Evolutionary conservation across 1,284 basidiomycete genomes (phyloP), one percentile per base, ranked within the genome.

Genomic region (Trametes pubescens): DNA sequence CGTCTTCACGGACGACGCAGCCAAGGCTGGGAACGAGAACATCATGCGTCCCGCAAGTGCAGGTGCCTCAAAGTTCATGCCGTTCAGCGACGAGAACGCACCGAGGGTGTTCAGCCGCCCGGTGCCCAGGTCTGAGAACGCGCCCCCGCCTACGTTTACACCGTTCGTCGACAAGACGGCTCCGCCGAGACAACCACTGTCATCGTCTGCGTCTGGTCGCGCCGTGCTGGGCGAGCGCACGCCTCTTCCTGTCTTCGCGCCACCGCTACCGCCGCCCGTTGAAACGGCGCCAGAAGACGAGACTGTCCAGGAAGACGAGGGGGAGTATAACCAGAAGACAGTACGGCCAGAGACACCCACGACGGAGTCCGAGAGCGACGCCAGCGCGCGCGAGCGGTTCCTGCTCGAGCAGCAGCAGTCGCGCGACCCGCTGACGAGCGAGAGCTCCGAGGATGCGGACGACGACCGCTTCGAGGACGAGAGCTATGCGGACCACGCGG

Each of bases 51-150:
- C 60, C 9, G 53, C 49, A 5, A 51, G 48, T 21, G 46, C 60
- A 9, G 55, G 64, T 26, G 59, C 65, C 6, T 38, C 63, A 18
- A 70, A 64, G 51, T 71, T 88, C 71, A 80, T 78, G 37, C 85
- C 87, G 0, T 85, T 87, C 65, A 78, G 80, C 13, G 86, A 87
- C 59, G 77, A 80, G 18, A 80, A 82, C 18, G 61, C 86, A 11
- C 86, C 89, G 3, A 90, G 86, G 68, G 91, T 92, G 22, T 91
- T 91, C 75, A 90, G 85, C 65, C 82, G 87, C 34, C 90, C 90
- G 14, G 78, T 85, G 37, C 74, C 82, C 46, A 81, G 81, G 52
- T 75, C 77, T 34, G 77, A 79, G 49, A 82, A 79, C 65, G 72
- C 74, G 5, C 51, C 64, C 46, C 22, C 53, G n/a, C 60, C 63